Base-by-base conservation (phyloP, 108 stramenopile species). In the Asterionellopsis glacialis region DNA sequence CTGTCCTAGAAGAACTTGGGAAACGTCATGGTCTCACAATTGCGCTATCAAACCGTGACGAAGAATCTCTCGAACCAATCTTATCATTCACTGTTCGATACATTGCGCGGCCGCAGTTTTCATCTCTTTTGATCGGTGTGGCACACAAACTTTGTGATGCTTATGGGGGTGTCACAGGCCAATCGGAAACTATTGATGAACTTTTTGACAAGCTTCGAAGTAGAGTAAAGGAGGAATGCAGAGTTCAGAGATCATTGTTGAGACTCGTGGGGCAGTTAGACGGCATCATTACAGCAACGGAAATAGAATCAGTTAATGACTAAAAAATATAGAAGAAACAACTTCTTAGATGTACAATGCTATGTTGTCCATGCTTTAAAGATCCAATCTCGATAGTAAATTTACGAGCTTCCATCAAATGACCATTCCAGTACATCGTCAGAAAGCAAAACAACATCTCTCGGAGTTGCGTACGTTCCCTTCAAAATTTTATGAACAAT, bases 1-100 rank as follows among this genome's bases (percentile, higher is more conserved):
- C 85, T 26, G 88, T 93, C 0, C 66, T 95, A 18, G 94, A 95
- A 73, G 94, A 91, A 52, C 67, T 95, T 33, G 88, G 90, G 16
- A 85, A 80, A 63, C 81, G 94, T 15, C 65, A 84, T 38, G 91
- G 91, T 23, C 68, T 95, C 49, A 73, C 70, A 9, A 71, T 68
- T 41, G 94, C 94, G 9, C 58, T 93, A 15, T 77, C 83, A 24
- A 93, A 91, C 65, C 82, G 94, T 12, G 89, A 95, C 48, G 94
- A 91, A 68, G 85, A 86, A 59, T 79, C 80, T 0, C 65, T 95
- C 40, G 91, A 95, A 60, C 88, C 91, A 0, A 66, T 95, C 2
- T 60, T 93, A 11, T 76, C 87, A 14, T 95, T 91, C 53, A 84
- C 83, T n/a, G 81, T 81, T 33, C 72, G 83, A 26, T 91, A 88